Percentiles rank a stretch among this genome's conserved stretches.
These are phyloP conservation scores for Fraxinus albicans DNA, from an alignment of 305 asterid species.

Conservation along the genomic window DNA sequence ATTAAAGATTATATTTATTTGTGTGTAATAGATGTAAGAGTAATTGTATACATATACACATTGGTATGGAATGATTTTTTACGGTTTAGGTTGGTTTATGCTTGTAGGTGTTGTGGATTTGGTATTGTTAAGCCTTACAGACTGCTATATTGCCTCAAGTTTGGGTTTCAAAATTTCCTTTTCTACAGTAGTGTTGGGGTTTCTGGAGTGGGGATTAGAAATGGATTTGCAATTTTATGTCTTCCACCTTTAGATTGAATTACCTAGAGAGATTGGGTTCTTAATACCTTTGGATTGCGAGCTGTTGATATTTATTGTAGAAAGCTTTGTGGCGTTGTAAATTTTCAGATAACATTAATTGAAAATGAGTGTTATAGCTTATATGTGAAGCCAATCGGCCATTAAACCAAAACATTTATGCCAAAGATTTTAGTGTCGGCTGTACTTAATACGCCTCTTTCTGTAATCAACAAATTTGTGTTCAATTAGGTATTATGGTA, in stretches of 20 bases:
- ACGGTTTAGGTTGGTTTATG: neutral
- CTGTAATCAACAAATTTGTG: neutral
- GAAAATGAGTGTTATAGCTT: neutral
- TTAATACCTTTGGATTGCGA: neutral
- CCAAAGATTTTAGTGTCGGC: neutral
- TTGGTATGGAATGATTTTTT: neutral
- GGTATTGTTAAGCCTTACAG: too few species aligned
- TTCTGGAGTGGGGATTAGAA: neutral
- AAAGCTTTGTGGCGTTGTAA: neutral
- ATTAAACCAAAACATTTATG: neutral
- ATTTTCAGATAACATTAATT: neutral
- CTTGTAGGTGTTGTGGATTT: neutral
- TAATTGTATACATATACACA: neutral
- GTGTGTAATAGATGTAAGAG: conserved; percentile 7
- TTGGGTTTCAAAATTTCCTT: neutral
- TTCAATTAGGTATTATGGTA: neutral
- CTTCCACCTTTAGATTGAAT: conserved; percentile 3
- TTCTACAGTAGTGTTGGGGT: neutral
- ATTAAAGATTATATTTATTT: neutral
- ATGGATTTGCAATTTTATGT: neutral
- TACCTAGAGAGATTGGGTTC: neutral
- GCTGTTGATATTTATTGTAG: neutral
- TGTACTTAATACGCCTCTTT: too few species aligned
- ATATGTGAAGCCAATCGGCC: neutral
- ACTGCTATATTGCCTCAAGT: neutral